Conservation (phyloP, 2,329 filamentous ascomycete genomes). For the Coleophoma eucalyptorum region DNA sequence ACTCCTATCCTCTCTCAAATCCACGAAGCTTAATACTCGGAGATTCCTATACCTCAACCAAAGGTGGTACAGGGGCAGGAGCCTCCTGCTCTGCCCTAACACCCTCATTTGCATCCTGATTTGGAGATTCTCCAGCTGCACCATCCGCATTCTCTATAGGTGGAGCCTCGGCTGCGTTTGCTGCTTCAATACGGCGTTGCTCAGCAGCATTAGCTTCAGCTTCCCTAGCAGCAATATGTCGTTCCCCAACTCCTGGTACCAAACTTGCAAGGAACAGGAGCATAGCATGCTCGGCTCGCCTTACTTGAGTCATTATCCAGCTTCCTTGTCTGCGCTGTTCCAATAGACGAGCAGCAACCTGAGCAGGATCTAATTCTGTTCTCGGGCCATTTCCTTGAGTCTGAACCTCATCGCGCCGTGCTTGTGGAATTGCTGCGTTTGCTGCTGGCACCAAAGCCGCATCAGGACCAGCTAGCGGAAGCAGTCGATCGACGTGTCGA, state of each 20-base stretch:
- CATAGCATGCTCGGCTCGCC: conserved; percentile 54
- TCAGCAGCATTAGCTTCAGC: conserved; percentile 24
- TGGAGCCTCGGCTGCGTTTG: conserved; percentile 8
- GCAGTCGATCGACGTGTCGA: conserved; percentile 54
- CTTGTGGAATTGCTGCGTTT: conserved; percentile 23
- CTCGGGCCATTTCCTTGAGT: conserved; percentile 3
- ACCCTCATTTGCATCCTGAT: too few species aligned
- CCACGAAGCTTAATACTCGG: too few species aligned
- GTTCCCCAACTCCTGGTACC: conserved; percentile 61
- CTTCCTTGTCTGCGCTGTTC: conserved; percentile 38
- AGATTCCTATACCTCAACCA: too few species aligned
- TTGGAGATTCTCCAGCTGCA: too few species aligned
- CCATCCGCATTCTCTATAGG: too few species aligned
- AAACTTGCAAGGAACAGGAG: conserved; percentile 64
- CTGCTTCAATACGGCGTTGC: conserved; percentile 17
- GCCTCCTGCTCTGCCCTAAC: too few species aligned
- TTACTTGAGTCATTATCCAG: conserved; percentile 46
- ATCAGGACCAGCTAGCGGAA: conserved; percentile 45
- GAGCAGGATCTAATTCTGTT: conserved; percentile 39
- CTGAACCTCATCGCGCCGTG: conserved; percentile 17
- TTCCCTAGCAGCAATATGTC: conserved; percentile 46
- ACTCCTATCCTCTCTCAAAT: too few species aligned
- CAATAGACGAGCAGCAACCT: conserved; percentile 51
- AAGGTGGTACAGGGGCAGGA: too few species aligned
- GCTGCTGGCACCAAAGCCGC: conserved; percentile 26